A percentile compares a stretch with the other conserved stretches of the same genome.
These are phyloP conservation scores for Exophiala phaeomuriformis DNA, from an alignment of 2,329 filamentous ascomycete genomes.

Conservation along the genomic window DNA sequence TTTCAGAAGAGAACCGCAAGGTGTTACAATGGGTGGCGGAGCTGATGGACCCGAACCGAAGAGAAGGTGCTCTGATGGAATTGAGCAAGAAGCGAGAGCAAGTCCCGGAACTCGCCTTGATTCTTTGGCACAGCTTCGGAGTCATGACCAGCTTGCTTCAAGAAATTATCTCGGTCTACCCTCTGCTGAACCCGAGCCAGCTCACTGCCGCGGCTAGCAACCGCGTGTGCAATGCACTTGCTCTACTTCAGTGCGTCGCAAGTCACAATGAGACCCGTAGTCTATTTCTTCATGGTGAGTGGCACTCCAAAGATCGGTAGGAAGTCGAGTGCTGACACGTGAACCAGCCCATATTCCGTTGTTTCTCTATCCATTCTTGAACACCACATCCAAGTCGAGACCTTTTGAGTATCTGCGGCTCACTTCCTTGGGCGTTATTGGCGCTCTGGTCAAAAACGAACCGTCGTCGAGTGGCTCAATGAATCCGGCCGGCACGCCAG, in stretches of 20 bases:
- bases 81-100: conserved; percentile 98
- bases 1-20: conserved; percentile 84
- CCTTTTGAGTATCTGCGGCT: conserved; percentile 96
- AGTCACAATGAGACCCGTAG: conserved; percentile 94
- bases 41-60: conserved; percentile 74
- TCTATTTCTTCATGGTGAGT: conserved; percentile 79
- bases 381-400: conserved; percentile 95
- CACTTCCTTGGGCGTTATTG: conserved; percentile 92
- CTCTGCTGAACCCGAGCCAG: conserved; percentile 90
- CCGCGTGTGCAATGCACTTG: conserved; percentile 92
- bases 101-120: conserved; percentile 89
- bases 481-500: conserved; percentile 22
- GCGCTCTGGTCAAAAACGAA: conserved; percentile 96
- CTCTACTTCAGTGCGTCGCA: conserved; percentile 90
- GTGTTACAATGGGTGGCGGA: conserved; percentile 93
- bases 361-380: conserved; percentile 95
- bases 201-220: conserved; percentile 96
- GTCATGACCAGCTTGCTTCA: conserved; percentile 97
- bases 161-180: conserved; percentile 98
- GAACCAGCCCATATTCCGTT: conserved; percentile 82
- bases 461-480: conserved; percentile 23
- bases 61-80: conserved; percentile 86
- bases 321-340: conserved; percentile 1
- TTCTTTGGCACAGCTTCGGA: conserved; percentile 99
- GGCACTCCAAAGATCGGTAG: background rate